Evolutionary conservation across 2,329 filamentous ascomycete species (phyloP).

Genomic region (Stemphylium lycopersici): DNA sequence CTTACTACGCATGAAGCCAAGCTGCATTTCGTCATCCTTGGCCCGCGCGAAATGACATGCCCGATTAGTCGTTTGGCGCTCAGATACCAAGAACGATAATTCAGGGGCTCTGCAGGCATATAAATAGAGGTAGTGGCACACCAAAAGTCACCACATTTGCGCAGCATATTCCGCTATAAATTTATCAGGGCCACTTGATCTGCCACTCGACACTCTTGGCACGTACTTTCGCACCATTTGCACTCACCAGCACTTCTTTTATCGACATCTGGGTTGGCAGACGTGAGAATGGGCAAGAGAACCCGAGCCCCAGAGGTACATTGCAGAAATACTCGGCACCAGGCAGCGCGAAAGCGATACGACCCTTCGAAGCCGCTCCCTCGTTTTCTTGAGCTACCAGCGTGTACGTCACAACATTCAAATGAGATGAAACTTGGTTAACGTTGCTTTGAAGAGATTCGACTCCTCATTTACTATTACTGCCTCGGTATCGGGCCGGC

Average conservation of each 20-base stretch:
- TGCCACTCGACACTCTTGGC: not conserved
- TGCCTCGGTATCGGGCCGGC: not conserved
- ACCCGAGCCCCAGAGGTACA: not conserved
- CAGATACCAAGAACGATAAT: not conserved
- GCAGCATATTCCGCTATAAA: too few species aligned
- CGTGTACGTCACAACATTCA: not conserved
- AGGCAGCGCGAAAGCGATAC: not conserved
- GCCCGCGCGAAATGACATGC: not conserved
- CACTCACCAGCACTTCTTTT: not conserved
- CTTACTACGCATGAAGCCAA: not conserved
- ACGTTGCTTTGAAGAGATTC: not conserved
- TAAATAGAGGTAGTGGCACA: not conserved
- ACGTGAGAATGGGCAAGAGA: not conserved
- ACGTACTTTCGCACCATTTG: not conserved
- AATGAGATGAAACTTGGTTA: not conserved
- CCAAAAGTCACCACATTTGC: not conserved
- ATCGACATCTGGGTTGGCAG: not conserved
- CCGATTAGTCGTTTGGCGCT: not conserved
- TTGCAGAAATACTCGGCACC: not conserved
- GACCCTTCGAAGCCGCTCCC: not conserved
- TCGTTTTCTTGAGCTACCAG: not conserved
- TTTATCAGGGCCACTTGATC: not conserved
- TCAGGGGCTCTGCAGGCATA: not conserved
- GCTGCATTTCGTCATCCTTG: not conserved
- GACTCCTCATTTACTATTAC: not conserved